Evolutionary conservation across 768 basidiomycete genomes (phyloP), one percentile per base, ranked within the genome.

Genomic region (Hysterangium stoloniferum): DNA sequence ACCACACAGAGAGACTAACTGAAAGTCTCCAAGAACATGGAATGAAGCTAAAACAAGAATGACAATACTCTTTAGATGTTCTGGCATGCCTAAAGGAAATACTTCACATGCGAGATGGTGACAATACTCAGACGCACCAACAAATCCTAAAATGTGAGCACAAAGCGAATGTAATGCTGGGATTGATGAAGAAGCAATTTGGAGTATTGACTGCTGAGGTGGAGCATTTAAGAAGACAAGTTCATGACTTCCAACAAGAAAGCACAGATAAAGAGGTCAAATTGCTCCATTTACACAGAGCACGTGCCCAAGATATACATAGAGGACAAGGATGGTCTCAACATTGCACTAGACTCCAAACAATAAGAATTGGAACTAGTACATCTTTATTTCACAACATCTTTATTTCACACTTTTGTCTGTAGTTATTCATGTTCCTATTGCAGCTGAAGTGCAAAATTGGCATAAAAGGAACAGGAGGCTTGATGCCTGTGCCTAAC

Each of bases 251-350:
- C 45, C 79, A 89, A 63, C 78, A 85, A 56, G 84, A 86, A 60
- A 91, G 85, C 59, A 85, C 91, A 9, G 80, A 82, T 51, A 85
- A 83, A n/a, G n/a, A n/a, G n/a, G n/a, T n/a, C n/a, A n/a, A n/a
- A n/a, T n/a, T n/a, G n/a, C n/a, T n/a, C n/a, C n/a, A n/a, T n/a
- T n/a, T n/a, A n/a, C n/a, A n/a, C n/a, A n/a, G n/a, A n/a, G n/a
- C n/a, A n/a, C n/a, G 76, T 32, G 68, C 70, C 0, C 71, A 80
- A 60, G 76, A 84, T 54, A 81, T 75, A 71, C 73, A 71, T 83
- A 63, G 84, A 91, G 35, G 92, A 94, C 64, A 63, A 86, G 17
- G 66, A 76, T 42, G 84, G 86, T n/a, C n/a, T n/a, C n/a, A n/a
- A n/a, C n/a, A n/a, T n/a, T n/a, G n/a, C n/a, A n/a, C n/a, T n/a